phyloP scores from a whole-genome alignment of 768 basidiomycete species.

The Lepiota venenata region DNA sequence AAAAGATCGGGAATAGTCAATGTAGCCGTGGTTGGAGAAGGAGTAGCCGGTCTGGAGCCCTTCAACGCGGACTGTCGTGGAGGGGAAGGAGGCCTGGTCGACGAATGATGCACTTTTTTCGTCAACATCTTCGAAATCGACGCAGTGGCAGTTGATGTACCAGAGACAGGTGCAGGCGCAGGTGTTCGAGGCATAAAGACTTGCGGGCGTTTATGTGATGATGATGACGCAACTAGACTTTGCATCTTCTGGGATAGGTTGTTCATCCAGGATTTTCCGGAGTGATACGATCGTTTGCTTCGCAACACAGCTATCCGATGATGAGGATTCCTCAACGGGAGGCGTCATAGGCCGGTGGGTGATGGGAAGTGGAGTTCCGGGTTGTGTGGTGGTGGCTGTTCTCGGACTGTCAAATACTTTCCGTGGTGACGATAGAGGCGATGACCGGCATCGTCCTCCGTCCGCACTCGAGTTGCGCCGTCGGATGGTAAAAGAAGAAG shows the following conservation, averaged over 20 bases:
- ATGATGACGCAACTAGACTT: constrained; percentile 5
- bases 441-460: constrained; percentile 1
- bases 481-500: constrained; percentile 16
- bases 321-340: constrained; percentile 57
- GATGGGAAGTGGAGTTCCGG: constrained; percentile 7
- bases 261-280: constrained; percentile 66
- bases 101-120: constrained; percentile 51
- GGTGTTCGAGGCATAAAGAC: constrained; percentile 49
- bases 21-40: background rate
- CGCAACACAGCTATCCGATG: constrained; percentile 51
- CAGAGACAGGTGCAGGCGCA: constrained; percentile 44
- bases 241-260: constrained; percentile 29
- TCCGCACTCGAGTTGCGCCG: constrained; percentile 13
- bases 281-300: constrained; percentile 64
- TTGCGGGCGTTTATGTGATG: constrained; percentile 20
- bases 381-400: background rate
- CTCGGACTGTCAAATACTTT: constrained; percentile 1
- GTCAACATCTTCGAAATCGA: constrained; percentile 77
- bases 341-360: constrained; percentile 49
- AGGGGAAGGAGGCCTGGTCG: constrained; percentile 60
- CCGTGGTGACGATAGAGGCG: constrained; percentile 1
- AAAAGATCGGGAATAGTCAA: no score
- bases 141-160: constrained; percentile 75
- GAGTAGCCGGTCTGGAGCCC: constrained; percentile 17
- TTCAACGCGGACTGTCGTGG: constrained; percentile 47